Evolutionary conservation across 108 stramenopile species (phyloP), one percentile per base, ranked within the genome.

Genomic region (Pseudonitzschia multiseries): DNA sequence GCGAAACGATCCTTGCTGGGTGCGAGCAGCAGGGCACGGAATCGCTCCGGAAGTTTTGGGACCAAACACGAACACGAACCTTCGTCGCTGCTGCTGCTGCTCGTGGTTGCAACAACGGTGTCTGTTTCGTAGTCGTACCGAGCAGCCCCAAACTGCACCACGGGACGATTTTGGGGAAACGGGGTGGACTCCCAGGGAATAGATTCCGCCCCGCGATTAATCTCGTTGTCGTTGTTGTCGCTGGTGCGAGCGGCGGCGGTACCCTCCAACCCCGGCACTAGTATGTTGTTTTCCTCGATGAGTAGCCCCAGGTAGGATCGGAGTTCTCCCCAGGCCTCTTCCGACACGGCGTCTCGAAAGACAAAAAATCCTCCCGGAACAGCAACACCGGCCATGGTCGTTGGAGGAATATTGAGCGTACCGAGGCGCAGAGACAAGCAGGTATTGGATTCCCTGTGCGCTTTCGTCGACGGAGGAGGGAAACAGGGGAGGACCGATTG

Each of bases 141-240:
- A 70, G 65, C 57, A 70, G 65, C 57, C 14, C 83, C 83, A 44
- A 83, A 83, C 63, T 83, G 83, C 18, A 79, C 83, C 24, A 83
- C 67, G 26, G 33, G 36, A 12, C 83, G 69, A 26, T 69, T 44
- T 46, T 83, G 82, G 71, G 73, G 74, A 29, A 73, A 20, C 15
- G 61, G 61, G 18, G 61, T 62, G 8, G 61, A 62, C 20, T 62
- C 61, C 72, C 31, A 62, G 12, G 36, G 61, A 40, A 62, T 46
- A 12, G 57, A 52, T 22, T 61, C 36, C 22, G 10, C 32, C 17
- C 18, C 18, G 10, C 29, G 29, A n/a, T 62, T 13, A 4, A n/a
- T 33, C 13, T 20, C 54, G 9, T 6, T 17, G 17, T 28, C 8
- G 4, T 40, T 8, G 14, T n/a, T 32, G 8, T 62, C 61, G 61